These are phyloP conservation scores for Rubus idaeus DNA, from an alignment of 306 rosid genomes.

Conservation along the genomic window DNA sequence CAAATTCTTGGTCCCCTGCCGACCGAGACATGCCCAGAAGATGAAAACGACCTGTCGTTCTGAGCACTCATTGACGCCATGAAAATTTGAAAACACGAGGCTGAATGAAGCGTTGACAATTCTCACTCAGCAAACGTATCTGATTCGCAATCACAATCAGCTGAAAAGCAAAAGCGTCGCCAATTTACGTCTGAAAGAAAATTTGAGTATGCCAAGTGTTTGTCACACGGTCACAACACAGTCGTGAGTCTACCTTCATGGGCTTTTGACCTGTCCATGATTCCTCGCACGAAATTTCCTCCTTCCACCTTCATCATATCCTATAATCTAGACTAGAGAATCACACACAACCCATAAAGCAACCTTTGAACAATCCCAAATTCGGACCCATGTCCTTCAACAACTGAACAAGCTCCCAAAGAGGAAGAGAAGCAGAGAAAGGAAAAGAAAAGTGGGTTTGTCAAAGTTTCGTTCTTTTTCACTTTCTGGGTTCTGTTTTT, in stretches of 20 bases:
- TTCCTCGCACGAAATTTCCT: background rate
- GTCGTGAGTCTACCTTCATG: background rate
- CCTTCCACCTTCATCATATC: background rate
- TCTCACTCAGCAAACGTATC: background rate
- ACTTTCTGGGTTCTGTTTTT: background rate
- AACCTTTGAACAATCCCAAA: constrained; percentile 3
- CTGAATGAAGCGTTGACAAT: constrained; percentile 5
- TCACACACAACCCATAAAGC: background rate
- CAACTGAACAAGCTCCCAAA: constrained; percentile 7
- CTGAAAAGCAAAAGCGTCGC: background rate
- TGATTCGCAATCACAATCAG: background rate
- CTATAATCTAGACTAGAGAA: background rate
- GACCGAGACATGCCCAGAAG: too few relatives aligned
- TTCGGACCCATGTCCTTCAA: background rate
- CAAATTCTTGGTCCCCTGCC: too few relatives aligned
- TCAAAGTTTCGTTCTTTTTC: background rate
- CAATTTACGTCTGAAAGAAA: background rate
- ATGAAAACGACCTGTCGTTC: background rate
- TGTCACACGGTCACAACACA: background rate
- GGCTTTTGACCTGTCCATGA: background rate
- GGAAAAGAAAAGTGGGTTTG: constrained; percentile 24
- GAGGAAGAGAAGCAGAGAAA: background rate
- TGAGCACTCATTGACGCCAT: background rate
- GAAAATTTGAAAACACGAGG: background rate
- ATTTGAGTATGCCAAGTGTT: background rate